Base-by-base conservation (phyloP, 2,329 filamentous ascomycete genomes). In the Exophiala mesophila region DNA sequence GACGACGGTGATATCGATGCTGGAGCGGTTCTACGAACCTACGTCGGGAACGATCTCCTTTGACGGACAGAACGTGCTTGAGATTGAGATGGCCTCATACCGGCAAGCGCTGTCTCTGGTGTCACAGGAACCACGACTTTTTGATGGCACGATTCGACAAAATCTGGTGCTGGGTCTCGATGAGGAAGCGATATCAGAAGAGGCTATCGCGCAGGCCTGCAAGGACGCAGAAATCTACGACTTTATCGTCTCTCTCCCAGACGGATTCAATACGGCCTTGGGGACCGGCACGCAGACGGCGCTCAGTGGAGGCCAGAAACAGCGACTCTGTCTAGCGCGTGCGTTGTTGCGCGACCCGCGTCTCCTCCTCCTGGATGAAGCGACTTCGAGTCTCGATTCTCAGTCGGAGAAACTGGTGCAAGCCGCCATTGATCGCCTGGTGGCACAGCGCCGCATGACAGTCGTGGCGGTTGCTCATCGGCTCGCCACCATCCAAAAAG, bases 391-490 rank as follows among this genome's bases (percentile, higher is more conserved):
- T 38, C 67, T 87, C 0, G 82, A 86, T 50, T 79, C 78, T 0
- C 74, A 82, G 54, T 79, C 74, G 1, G 83, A 86, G 58, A 75
- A 75, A 49, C 65, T 81, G 1, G 78, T 86, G 7, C 81, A 89
- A 61, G 69, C 68, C 1, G 83, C 83, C 0, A 78, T 89, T 56
- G 81, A 87, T 66, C 70, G 70, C 30, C 59, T 53, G 23, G 79
- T 78, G 0, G 72, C 72, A 3, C 70, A 71, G 50, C 36, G 49
- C 13, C 80, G 56, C 20, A 57, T 61, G 40, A 78, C 86, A 2
- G 85, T 85, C 47, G 70, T 92, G 3, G 83, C 84, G 2, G 84
- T 92, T 8, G 86, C 86, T 1, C 86, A 90, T 60, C 72, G 85
- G 10, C 68, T 90, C 36, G 82, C 82, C 0, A 90, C 83, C 9